These are phyloP conservation scores for Teratosphaeria viscida DNA, from an alignment of 2,329 filamentous ascomycete genomes.

Conservation along the genomic window DNA sequence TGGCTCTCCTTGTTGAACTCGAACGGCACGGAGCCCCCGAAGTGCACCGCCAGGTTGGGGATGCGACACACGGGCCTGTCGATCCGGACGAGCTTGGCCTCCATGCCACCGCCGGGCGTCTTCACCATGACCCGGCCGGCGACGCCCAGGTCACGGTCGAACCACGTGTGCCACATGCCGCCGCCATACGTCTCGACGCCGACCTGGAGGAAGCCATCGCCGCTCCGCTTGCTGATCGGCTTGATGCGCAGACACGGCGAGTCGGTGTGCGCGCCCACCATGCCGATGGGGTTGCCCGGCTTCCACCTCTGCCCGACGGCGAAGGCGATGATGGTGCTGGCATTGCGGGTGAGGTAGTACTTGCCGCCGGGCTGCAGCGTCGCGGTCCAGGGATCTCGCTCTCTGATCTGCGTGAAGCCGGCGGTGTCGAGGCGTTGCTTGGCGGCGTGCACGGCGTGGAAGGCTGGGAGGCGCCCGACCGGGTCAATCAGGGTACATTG, in stretches of 20 bases:
- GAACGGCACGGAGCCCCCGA: conserved; percentile 77
- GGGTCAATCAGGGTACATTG: not conserved
- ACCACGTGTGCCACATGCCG: conserved; percentile 96
- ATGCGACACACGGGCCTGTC: conserved; percentile 84
- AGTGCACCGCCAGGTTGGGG: conserved; percentile 86
- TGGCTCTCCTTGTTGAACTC: conserved; percentile 96
- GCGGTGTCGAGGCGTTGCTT: conserved; percentile 66
- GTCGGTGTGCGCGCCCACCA: conserved; percentile 94
- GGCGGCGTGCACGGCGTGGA: conserved; percentile 80
- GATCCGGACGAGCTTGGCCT: conserved; percentile 79
- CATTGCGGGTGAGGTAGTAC: conserved; percentile 92
- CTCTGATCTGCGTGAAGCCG: conserved; percentile 76
- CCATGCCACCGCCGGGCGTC: conserved; percentile 56
- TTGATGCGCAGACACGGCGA: conserved; percentile 87
- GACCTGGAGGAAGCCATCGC: conserved; percentile 81
- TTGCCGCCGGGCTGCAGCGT: conserved; percentile 76
- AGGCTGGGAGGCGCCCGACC: conserved; percentile 47
- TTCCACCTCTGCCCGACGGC: conserved; percentile 85
- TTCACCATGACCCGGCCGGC: conserved; percentile 78
- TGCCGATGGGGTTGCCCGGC: conserved; percentile 78
- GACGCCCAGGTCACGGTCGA: conserved; percentile 85
- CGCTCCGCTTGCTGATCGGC: conserved; percentile 81
- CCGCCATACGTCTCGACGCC: conserved; percentile 96
- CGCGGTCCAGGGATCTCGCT: conserved; percentile 80
- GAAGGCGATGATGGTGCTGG: conserved; percentile 85